Conservation (phyloP, 305 asterid genomes). For the Fraxinus albicans region DNA sequence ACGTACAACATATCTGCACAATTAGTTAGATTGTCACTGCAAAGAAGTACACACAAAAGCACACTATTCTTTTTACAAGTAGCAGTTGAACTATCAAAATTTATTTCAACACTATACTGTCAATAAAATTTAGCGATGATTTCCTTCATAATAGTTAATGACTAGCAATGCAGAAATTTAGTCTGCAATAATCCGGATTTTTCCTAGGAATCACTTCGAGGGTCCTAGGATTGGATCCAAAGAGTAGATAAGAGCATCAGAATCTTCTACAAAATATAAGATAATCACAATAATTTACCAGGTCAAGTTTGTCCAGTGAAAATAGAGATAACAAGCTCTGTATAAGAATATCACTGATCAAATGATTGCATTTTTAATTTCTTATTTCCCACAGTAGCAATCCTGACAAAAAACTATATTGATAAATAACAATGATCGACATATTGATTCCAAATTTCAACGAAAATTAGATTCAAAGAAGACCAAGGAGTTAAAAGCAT, state of each 20-base stretch:
- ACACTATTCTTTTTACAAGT: not conserved
- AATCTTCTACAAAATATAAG: not conserved
- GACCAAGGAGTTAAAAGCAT: not conserved
- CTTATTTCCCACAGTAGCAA: slow-evolving; percentile 1
- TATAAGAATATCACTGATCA: not conserved
- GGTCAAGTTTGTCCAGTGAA: not conserved
- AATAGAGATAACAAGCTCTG: not conserved
- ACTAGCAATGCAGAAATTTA: not conserved
- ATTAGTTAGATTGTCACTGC: not conserved
- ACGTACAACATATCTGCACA: slow-evolving; percentile 85
- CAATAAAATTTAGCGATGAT: not conserved
- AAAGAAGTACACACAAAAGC: not conserved
- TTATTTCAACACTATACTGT: not conserved
- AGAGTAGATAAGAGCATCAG: not conserved
- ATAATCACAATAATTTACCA: not conserved
- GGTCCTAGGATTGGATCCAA: not conserved
- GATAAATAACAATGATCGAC: not conserved
- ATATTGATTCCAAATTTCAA: not conserved
- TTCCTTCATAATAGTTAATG: not conserved
- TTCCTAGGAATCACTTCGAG: not conserved
- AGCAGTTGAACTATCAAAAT: not conserved
- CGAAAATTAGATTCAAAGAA: not conserved
- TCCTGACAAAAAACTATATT: not conserved
- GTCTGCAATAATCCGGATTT: not conserved
- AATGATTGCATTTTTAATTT: not conserved